Conservation (phyloP, 2,329 filamentous ascomycete species). For the Colletotrichum lini region DNA sequence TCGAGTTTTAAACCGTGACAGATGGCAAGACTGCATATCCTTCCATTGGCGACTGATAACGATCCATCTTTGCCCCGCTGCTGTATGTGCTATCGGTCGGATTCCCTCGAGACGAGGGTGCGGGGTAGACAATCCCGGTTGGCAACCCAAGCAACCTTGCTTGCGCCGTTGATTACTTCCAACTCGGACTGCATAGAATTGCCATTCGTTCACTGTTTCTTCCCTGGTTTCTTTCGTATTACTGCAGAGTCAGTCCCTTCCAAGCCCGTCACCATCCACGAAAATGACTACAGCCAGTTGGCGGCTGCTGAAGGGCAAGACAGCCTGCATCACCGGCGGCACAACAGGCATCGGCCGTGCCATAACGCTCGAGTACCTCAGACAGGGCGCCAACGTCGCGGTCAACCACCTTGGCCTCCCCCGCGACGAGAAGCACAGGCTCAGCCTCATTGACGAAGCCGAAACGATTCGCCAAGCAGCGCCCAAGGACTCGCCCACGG, state of each 20-base stretch:
- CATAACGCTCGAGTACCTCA: slow-evolving; percentile 76
- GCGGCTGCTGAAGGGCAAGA: slow-evolving; percentile 67
- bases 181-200: not conserved
- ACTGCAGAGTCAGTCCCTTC: too few relatives aligned
- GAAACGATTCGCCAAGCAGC: slow-evolving; percentile 50
- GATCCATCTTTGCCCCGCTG: not conserved
- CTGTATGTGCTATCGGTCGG: not conserved
- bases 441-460: slow-evolving; percentile 51
- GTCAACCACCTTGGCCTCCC: slow-evolving; percentile 71
- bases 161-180: too few relatives aligned
- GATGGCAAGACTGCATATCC: too few relatives aligned
- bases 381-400: slow-evolving; percentile 74
- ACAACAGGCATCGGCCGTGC: slow-evolving; percentile 78
- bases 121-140: not conserved
- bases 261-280: too few relatives aligned
- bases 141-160: not conserved
- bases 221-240: too few relatives aligned
- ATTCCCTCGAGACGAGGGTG: slow-evolving; percentile 32
- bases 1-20: not conserved
- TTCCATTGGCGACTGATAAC: not conserved
- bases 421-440: slow-evolving; percentile 49
- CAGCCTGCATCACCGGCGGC: slow-evolving; percentile 76
- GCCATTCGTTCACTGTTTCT: not conserved
- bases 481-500: slow-evolving; percentile 54
- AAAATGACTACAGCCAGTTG: slow-evolving; percentile 20